phyloP scores from a whole-genome alignment of 2,329 filamentous ascomycete genomes.

The Colletotrichum musicola region DNA sequence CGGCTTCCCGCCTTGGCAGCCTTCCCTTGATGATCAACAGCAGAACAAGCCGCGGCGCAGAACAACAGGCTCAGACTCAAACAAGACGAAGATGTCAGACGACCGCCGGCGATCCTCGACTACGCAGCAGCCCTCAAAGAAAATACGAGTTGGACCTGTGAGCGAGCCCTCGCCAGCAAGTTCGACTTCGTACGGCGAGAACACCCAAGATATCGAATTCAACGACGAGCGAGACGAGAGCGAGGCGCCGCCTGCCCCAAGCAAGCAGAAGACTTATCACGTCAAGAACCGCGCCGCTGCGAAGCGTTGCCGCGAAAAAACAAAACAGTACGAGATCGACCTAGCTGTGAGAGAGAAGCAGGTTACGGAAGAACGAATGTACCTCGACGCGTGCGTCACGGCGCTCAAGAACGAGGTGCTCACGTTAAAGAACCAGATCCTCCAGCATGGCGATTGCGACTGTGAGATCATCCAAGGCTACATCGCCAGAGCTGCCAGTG shows the following conservation, averaged over 20 bases:
- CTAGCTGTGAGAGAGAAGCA: conserved; percentile 23
- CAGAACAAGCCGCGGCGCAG: neutral
- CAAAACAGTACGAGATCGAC: conserved; percentile 33
- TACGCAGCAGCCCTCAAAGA: neutral
- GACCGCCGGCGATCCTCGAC: neutral
- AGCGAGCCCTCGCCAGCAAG: neutral
- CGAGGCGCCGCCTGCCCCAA: neutral
- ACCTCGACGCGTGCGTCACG: conserved; percentile 29
- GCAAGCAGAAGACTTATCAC: conserved; percentile 20
- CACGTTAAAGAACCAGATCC: conserved; percentile 27
- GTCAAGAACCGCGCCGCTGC: conserved; percentile 38
- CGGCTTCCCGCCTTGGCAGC: neutral
- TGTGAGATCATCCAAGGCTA: conserved; percentile 34
- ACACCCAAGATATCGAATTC: neutral
- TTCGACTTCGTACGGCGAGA: neutral
- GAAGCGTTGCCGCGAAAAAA: conserved; percentile 38
- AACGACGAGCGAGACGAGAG: neutral
- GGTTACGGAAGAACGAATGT: conserved; percentile 20
- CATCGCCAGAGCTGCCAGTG: conserved; percentile 29
- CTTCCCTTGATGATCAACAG: neutral
- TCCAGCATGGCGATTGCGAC: conserved; percentile 32
- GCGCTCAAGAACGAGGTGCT: conserved; percentile 34
- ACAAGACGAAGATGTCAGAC: neutral
- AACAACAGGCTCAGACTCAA: neutral
- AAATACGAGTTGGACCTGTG: neutral